Base-by-base conservation (phyloP, 2,329 filamentous ascomycete species). In the Neofusicoccum sp. region DNA sequence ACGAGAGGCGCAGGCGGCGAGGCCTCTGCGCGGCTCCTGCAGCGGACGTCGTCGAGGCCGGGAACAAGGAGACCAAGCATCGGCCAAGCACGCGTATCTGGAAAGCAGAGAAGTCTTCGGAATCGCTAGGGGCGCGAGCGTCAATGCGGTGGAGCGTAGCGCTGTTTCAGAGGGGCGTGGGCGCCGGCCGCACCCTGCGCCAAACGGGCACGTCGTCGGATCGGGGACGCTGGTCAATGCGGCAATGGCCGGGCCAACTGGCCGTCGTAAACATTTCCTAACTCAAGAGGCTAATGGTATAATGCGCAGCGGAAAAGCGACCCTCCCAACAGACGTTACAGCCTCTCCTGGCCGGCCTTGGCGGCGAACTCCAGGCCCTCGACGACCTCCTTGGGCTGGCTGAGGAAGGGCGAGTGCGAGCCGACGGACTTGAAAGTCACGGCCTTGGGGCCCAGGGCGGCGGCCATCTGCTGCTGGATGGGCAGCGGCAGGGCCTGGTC, bases 351-450 rank as follows among this genome's bases (percentile, higher is more conserved):
- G 12, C 61, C 61, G 29, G 34, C 50, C 50, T 48, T 56, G 33
- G 49, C 61, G 4, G 61, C 61, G 28, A 31, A 47, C 61, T 62
- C 61, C n/a, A 62, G 33, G 4, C 49, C 61, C 22, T 66, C 68
- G 5, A 73, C 77, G 56, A 76, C 68, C 56, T 72, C 72, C 48
- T 73, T 71, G 0, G 76, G 74, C 67, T 70, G 74, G 41, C 74
- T 77, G 66, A 80, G 64, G 66, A 79, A 81, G 12, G 78, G 78
- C 67, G 75, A 78, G 67, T 81, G 79, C 1, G 66, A 74, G 0
- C 74, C 74, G 39, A 56, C 44, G 12, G 43, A 56, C 8, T 22
- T 54, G 49, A 56, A 62, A 4, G 61, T 41, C 31, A 43, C 22
- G 12, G 49, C 43, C 16, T 56, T 33, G 37, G 64, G 63, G 3